These are phyloP conservation scores for Neonothopanus nambi DNA, from an alignment of 1,284 basidiomycete genomes.

Conservation along the genomic window DNA sequence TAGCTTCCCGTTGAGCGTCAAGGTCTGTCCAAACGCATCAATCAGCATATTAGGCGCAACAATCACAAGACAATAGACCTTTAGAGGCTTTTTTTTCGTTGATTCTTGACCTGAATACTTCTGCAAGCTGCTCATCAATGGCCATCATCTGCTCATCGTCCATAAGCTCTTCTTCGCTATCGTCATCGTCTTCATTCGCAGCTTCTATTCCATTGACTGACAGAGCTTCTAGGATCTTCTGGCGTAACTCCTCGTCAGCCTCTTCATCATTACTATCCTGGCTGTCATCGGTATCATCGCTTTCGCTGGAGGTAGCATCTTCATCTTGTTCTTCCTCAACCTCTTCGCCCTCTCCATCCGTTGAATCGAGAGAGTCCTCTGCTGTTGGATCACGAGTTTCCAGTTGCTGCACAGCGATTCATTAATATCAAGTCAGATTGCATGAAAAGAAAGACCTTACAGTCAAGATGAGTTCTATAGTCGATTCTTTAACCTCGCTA, in stretches of 20 bases:
- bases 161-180: constrained; percentile 67
- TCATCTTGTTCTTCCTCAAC: constrained; percentile 35
- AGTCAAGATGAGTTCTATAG: constrained; percentile 81
- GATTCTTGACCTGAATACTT: constrained; percentile 79
- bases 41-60: background rate
- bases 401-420: constrained; percentile 66
- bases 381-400: constrained; percentile 68
- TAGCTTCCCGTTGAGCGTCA: constrained; percentile 78
- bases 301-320: constrained; percentile 23
- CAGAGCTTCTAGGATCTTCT: constrained; percentile 78
- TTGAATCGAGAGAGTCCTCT: constrained; percentile 44
- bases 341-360: constrained; percentile 41
- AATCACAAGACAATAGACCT: constrained; percentile 42
- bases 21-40: constrained; percentile 39
- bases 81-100: constrained; percentile 63
- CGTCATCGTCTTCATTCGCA: constrained; percentile 41
- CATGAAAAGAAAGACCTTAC: constrained; percentile 49
- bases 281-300: constrained; percentile 35
- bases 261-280: constrained; percentile 48
- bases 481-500: constrained; percentile 67
- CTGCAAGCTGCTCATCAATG: constrained; percentile 90
- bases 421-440: background rate
- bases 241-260: constrained; percentile 70
- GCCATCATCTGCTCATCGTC: constrained; percentile 98
- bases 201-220: constrained; percentile 71